Conservation (phyloP, 306 rosid species). For the Cicer bijugum region DNA sequence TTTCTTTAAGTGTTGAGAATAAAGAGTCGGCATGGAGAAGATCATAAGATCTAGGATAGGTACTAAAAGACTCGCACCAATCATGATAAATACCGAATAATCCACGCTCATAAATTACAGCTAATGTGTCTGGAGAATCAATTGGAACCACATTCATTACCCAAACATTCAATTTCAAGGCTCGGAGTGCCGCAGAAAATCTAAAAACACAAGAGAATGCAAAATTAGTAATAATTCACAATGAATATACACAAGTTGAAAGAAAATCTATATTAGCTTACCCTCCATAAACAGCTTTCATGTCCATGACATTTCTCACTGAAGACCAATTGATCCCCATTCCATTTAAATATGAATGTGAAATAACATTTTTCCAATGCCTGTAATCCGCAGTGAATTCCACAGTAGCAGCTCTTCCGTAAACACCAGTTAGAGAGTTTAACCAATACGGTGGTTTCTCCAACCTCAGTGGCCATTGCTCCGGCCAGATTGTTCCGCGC, state of each 20-base stretch:
- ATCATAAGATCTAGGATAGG: constrained; percentile 85
- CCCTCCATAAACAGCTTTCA: constrained; percentile 93
- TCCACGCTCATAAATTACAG: constrained; percentile 82
- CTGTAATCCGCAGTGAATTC: constrained; percentile 69
- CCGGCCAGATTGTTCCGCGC: constrained; percentile 79
- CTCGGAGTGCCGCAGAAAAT: constrained; percentile 80
- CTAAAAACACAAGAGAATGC: constrained; percentile 47
- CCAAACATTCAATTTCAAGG: constrained; percentile 62
- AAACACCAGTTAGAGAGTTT: constrained; percentile 62
- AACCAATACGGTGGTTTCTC: constrained; percentile 85
- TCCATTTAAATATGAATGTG: constrained; percentile 70
- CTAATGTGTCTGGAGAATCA: constrained; percentile 72
- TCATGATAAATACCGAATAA: constrained; percentile 80
- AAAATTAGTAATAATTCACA: neutral
- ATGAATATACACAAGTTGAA: constrained; percentile 6
- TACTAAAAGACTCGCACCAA: constrained; percentile 86
- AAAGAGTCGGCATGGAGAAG: constrained; percentile 80
- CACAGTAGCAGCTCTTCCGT: constrained; percentile 60
- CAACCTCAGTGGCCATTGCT: constrained; percentile 76
- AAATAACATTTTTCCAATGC: constrained; percentile 75
- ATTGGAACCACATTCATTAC: constrained; percentile 83
- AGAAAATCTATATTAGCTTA: constrained; percentile 44
- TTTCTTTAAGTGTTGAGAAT: constrained; percentile 60
- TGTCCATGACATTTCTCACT: constrained; percentile 86
- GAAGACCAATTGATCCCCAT: constrained; percentile 77